Evolutionary conservation across 1,139 yeast species (phyloP), one percentile per base, ranked within the genome.

Genomic region (Taphrina deformans): DNA sequence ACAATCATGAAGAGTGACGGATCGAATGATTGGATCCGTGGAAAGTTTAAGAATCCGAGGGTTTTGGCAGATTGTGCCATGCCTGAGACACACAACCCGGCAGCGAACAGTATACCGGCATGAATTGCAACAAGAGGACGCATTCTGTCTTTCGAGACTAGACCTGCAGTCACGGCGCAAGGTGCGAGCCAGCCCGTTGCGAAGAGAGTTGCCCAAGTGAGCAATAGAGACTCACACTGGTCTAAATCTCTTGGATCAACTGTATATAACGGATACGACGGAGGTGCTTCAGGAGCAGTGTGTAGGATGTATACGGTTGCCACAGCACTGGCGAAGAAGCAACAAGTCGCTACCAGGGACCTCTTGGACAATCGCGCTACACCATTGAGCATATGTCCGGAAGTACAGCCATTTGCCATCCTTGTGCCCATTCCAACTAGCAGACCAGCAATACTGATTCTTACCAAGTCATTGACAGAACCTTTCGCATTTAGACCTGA

Each of bases 321-420:
- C 50, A 78, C 75, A 0, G 80, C 83, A 2, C 74, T 69, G 1
- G 71, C 14, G 1, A 75, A 69, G 67, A 81, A 80, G 1, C 74
- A 69, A 7, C 69, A 68, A 0, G 82, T 79, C 0, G 84, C 83
- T 3, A 76, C 77, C 6, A 81, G 62, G 14, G 82, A 79, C 66
- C 84, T 73, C 62, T 72, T 59, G 52, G 83, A 73, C 7, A 79
- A 68, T 48, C 83, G 73, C 2, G 83, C 77, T 16, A 81, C 62
- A 0, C 84, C 84, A 24, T 76, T 73, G 6, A 81, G 73, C 82
- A 81, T 79, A 67, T 81, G 84, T 5, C 84, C 84, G 0, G 83
- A 80, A 1, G 84, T 81, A 66, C 84, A 81, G 0, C 84, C 84
- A 24, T 77, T 73, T 0, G 82, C 83, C 40, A 75, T 70, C 51